Conservation (phyloP, 305 asterid species). For the Fraxinus nigra region DNA sequence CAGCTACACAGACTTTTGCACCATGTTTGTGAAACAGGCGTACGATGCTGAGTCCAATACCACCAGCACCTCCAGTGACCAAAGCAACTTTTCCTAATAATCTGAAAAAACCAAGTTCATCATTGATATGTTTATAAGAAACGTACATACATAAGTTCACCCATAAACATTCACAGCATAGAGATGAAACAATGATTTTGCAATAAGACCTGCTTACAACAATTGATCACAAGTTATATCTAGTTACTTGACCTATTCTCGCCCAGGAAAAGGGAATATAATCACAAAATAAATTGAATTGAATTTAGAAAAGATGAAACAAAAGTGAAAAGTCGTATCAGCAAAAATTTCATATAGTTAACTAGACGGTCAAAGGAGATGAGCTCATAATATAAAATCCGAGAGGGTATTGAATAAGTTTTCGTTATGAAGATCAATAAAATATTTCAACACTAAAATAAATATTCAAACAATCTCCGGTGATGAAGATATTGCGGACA, state of each 20-base stretch:
- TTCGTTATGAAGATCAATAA: not conserved
- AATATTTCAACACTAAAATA: not conserved
- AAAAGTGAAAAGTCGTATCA: not conserved
- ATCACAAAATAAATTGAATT: not conserved
- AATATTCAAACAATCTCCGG: not conserved
- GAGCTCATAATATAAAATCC: not conserved
- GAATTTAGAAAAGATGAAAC: not conserved
- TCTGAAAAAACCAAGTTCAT: conserved; percentile 34
- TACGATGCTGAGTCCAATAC: conserved; percentile 88
- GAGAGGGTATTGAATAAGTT: not conserved
- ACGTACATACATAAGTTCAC: not conserved
- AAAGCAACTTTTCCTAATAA: conserved; percentile 77
- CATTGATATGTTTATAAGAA: not conserved
- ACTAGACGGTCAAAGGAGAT: not conserved
- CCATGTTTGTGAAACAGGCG: conserved; percentile 73
- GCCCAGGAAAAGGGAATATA: not conserved
- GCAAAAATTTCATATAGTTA: not conserved
- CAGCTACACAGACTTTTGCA: conserved; percentile 76
- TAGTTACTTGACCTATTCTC: not conserved
- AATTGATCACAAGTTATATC: not conserved
- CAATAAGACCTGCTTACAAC: not conserved
- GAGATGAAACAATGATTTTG: not conserved
- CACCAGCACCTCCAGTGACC: conserved; percentile 90
- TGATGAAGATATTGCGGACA: not conserved
- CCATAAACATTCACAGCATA: not conserved